Conservation (phyloP, 1,284 basidiomycete species). For the Earliella scabrosa region DNA sequence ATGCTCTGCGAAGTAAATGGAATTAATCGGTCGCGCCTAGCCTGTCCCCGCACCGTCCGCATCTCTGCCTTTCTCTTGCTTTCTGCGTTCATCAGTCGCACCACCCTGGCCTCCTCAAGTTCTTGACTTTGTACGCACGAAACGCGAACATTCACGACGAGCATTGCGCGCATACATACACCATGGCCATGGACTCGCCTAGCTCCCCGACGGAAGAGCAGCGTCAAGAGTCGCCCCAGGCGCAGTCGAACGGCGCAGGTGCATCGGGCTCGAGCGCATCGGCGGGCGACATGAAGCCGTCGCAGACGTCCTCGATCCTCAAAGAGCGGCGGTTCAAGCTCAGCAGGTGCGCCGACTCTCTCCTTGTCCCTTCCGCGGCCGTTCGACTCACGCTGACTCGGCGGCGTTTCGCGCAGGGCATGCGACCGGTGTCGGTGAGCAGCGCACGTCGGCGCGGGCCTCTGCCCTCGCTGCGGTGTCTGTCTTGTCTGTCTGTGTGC, state of each 20-base stretch:
- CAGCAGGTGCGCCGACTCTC: constrained; percentile 62
- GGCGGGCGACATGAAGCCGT: constrained; percentile 23
- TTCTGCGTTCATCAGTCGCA: background rate
- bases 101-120: too few relatives aligned
- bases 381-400: background rate
- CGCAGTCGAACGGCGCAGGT: background rate
- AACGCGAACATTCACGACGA: background rate
- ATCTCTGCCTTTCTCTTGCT: background rate
- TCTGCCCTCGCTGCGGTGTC: background rate
- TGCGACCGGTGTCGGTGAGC: constrained; percentile 86
- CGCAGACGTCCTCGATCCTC: constrained; percentile 43
- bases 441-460: constrained; percentile 35
- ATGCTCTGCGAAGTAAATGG: background rate
- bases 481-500: background rate
- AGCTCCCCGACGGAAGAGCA: constrained; percentile 17
- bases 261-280: background rate
- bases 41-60: background rate
- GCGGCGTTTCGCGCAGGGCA: constrained; percentile 49
- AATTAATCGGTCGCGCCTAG: background rate
- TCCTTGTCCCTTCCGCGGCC: constrained; percentile 1
- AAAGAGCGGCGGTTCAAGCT: constrained; percentile 84
- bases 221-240: constrained; percentile 4
- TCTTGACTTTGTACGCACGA: background rate
- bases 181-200: constrained; percentile 9
- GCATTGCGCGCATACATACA: background rate